Conservation (phyloP, 2,329 filamentous ascomycete species). For the Phialemoniopsis sp. region DNA sequence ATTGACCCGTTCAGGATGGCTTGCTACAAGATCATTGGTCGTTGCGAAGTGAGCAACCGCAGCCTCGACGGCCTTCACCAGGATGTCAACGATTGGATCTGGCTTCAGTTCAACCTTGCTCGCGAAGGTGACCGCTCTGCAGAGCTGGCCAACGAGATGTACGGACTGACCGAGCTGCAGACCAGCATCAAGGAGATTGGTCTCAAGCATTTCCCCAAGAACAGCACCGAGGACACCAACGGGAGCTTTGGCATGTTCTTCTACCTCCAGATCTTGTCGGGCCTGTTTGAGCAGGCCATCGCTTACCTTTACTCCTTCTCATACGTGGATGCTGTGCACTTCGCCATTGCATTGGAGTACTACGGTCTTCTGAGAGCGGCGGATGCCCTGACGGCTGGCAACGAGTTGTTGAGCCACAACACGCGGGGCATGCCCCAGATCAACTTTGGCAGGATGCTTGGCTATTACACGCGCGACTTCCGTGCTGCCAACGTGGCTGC, state of each 20-base stretch:
- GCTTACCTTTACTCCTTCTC: constrained; percentile 89
- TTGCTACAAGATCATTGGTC: constrained; percentile 96
- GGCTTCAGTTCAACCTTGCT: constrained; percentile 68
- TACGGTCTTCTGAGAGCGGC: constrained; percentile 87
- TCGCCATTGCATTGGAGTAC: constrained; percentile 82
- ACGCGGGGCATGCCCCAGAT: constrained; percentile 73
- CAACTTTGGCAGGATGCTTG: constrained; percentile 90
- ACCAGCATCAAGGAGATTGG: constrained; percentile 84
- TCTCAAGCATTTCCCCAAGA: constrained; percentile 83
- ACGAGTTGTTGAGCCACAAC: constrained; percentile 64
- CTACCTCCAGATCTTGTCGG: constrained; percentile 83
- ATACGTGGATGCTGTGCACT: constrained; percentile 91
- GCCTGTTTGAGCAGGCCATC: constrained; percentile 91
- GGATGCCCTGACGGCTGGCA: constrained; percentile 70
- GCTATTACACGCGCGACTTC: constrained; percentile 95
- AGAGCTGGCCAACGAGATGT: constrained; percentile 63
- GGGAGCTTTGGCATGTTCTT: constrained; percentile 88
- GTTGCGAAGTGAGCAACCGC: constrained; percentile 62
- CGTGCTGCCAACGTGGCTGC: constrained; percentile 83
- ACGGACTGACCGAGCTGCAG: constrained; percentile 66
- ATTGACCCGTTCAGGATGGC: constrained; percentile 95
- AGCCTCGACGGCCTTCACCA: constrained; percentile 59
- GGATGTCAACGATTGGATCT: constrained; percentile 67
- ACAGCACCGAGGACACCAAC: constrained; percentile 65
- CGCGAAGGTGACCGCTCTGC: constrained; percentile 60